Conservation (phyloP, 208 protist genomes). For the Trypanosoma theileri region DNA sequence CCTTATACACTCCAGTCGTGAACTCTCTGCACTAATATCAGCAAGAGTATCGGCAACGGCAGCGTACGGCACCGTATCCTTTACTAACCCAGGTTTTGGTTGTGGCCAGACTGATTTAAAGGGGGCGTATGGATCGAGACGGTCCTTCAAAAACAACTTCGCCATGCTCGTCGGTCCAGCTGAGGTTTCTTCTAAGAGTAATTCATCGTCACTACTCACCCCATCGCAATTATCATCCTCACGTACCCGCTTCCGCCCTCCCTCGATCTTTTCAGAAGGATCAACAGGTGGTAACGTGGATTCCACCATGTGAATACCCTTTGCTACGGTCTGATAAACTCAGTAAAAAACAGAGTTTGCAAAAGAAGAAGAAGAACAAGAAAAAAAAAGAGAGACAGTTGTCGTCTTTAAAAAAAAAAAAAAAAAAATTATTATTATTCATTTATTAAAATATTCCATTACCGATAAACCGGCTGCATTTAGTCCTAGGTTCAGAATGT, state of each 20-base stretch:
- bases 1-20: conserved; percentile 87
- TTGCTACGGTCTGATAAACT: conserved; percentile 1
- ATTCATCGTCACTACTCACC: conserved; percentile 25
- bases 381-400: conserved; percentile 7
- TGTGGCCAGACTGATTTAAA: conserved; percentile 49
- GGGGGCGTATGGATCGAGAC: conserved; percentile 38
- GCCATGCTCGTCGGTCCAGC: conserved; percentile 68
- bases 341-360: conserved; percentile 16
- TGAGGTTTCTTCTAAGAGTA: conserved; percentile 31
- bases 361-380: conserved; percentile 20
- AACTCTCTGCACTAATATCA: conserved; percentile 82
- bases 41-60: conserved; percentile 74
- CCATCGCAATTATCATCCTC: conserved; percentile 12
- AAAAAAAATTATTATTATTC: too few species aligned
- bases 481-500: background rate
- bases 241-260: background rate
- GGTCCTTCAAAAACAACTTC: conserved; percentile 59
- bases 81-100: background rate
- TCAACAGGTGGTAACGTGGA: too few species aligned
- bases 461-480: too few species aligned
- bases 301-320: background rate
- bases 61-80: conserved; percentile 66
- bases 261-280: conserved; percentile 12
- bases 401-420: background rate
- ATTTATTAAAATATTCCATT: too few species aligned